Evolutionary conservation across 768 basidiomycete species (phyloP), one percentile per base, ranked within the genome.

Genomic region (Leccinum arenicola): DNA sequence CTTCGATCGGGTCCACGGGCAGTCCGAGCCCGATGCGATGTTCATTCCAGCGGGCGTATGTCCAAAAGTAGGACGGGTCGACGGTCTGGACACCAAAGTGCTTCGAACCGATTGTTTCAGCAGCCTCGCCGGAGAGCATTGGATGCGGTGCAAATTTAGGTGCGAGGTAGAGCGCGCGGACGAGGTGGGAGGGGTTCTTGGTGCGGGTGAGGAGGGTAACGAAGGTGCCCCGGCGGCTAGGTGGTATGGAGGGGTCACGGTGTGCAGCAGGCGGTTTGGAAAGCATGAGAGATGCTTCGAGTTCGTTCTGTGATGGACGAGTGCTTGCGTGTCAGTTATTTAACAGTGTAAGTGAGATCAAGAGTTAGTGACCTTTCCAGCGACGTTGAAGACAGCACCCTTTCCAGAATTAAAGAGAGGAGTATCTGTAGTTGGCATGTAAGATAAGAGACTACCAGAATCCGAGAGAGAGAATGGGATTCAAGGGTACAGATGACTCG

Each of bases 371-470:
- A 89, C 90, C 80, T 91, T 91, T 49, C 91, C 91, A 9, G 76
- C 89, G 11, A 81, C 74, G 64, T 93, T 93, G 76, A 91, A 93
- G 17, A 93, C 91, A 9, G 91, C 87, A 4, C 92, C 91, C 65
- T 87, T 89, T n/a, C 83, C 90, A 33, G 85, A 75, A 65, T 93
- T 93, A 76, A 93, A 93, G 17, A 93, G 73, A 8, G 88, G 85
- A 60, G 80, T 83, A 66, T 93, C 91, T 92, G 43, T 47, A 29
- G 48, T 17, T 9, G 51, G 9, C 1, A 49, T 59, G 27, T 43
- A 19, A 64, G 56, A 62, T 23, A 19, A 4, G 11, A 15, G 7
- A 14, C 19, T 7, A 25, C 3, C 5, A 15, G 14, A 21, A 2
- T 8, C 19, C 6, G 17, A 25, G 25, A 3, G 12, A 35, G 25